Evolutionary conservation across 2,329 filamentous ascomycete species (phyloP).

Genomic region (Stylonectria norvegica): DNA sequence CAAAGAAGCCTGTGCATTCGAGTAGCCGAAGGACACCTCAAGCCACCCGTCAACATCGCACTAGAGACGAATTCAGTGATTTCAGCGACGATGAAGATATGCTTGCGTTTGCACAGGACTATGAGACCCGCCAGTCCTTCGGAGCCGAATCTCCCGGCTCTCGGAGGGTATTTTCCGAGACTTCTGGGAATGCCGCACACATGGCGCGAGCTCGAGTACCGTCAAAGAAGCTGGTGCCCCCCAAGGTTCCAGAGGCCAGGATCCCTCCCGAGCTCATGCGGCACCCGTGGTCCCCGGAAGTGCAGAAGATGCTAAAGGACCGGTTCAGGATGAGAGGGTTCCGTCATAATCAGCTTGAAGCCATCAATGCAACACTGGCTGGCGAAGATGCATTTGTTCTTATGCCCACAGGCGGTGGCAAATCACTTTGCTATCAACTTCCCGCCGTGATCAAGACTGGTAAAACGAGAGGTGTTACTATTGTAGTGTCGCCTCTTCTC

Average conservation of each 20-base stretch:
- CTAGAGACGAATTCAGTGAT: slow-evolving; percentile 41
- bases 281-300: slow-evolving; percentile 80
- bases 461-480: slow-evolving; percentile 78
- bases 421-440: slow-evolving; percentile 94
- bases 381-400: slow-evolving; percentile 91
- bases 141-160: slow-evolving; percentile 18
- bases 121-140: slow-evolving; percentile 41
- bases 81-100: slow-evolving; percentile 52
- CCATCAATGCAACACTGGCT: slow-evolving; percentile 86
- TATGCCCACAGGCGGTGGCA: slow-evolving; percentile 97
- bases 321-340: slow-evolving; percentile 84
- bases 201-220: slow-evolving; percentile 31
- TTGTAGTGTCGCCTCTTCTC: slow-evolving; percentile 91
- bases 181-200: slow-evolving; percentile 44
- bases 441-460: slow-evolving; percentile 81
- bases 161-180: slow-evolving; percentile 44
- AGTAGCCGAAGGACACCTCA: slow-evolving; percentile 16
- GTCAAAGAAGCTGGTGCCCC: slow-evolving; percentile 31
- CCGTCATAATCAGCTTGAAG: slow-evolving; percentile 85
- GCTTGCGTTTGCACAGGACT: slow-evolving; percentile 49
- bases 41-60: slow-evolving; percentile 16
- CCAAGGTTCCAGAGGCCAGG: slow-evolving; percentile 26
- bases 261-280: slow-evolving; percentile 56
- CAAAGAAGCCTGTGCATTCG: slow-evolving; percentile 6
- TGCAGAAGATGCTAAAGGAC: slow-evolving; percentile 75